Evolutionary conservation across 2,329 filamentous ascomycete genomes (phyloP).

Genomic region (Alternaria rosae): DNA sequence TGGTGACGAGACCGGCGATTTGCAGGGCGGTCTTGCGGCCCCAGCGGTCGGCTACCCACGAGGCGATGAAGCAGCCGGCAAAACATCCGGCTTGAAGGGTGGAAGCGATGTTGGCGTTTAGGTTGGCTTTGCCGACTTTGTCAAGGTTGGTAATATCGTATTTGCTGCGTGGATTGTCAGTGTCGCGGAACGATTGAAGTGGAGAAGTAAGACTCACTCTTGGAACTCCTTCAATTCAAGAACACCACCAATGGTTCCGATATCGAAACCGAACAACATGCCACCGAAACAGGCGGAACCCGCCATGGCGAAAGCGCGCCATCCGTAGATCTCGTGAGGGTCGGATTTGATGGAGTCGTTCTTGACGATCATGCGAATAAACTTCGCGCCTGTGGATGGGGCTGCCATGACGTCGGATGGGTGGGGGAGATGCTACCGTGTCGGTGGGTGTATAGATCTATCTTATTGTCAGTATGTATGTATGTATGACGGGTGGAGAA

Average conservation of each 20-base stretch:
- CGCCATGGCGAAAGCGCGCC: conserved; percentile 70
- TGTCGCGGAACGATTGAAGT: conserved; percentile 3
- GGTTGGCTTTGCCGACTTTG: conserved; percentile 57
- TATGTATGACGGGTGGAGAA: not conserved
- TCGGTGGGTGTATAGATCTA: not conserved
- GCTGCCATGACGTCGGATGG: conserved; percentile 15
- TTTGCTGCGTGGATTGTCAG: conserved; percentile 50
- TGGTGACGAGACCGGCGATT: conserved; percentile 63
- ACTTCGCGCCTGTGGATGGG: conserved; percentile 35
- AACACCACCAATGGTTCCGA: conserved; percentile 73
- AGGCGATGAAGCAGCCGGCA: conserved; percentile 66
- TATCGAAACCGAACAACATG: conserved; percentile 71
- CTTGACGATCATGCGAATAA: conserved; percentile 66
- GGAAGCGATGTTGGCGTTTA: conserved; percentile 74
- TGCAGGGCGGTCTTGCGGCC: conserved; percentile 66
- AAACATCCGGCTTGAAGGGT: conserved; percentile 75
- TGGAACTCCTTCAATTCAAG: conserved; percentile 67
- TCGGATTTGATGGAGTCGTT: conserved; percentile 76
- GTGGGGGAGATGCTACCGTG: not conserved
- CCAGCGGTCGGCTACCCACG: conserved; percentile 62
- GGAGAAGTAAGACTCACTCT: conserved; percentile 49
- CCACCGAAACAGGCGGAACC: conserved; percentile 74
- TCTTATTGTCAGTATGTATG: conserved; percentile 3
- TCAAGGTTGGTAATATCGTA: conserved; percentile 59
- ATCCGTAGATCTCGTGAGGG: conserved; percentile 73